Conservation (phyloP, 2,329 filamentous ascomycete genomes). For the Colletotrichum plurivorum region DNA sequence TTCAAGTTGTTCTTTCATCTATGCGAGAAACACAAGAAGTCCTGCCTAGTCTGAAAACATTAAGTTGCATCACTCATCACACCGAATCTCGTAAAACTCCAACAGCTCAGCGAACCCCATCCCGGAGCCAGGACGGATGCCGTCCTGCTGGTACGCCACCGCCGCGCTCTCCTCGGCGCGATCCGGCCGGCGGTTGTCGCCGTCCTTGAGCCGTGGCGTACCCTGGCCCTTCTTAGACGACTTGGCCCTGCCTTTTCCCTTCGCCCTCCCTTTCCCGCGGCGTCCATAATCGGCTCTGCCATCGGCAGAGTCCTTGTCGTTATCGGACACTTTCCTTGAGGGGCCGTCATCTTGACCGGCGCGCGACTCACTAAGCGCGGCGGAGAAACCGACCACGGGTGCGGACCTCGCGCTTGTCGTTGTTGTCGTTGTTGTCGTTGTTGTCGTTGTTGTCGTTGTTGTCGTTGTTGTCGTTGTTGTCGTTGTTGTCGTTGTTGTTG, state of each 20-base stretch:
- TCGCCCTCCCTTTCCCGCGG: background rate
- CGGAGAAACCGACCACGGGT: conserved; percentile 8
- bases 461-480: conserved; percentile 14
- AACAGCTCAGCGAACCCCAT: conserved; percentile 7
- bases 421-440: conserved; percentile 5
- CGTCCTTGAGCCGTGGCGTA: background rate
- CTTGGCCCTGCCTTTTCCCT: background rate
- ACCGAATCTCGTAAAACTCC: conserved; percentile 25
- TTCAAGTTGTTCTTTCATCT: background rate
- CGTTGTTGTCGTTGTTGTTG: conserved; percentile 23
- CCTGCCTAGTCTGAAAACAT: background rate
- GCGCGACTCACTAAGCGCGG: background rate
- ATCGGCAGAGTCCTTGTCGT: background rate
- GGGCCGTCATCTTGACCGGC: background rate
- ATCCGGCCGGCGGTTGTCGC: background rate
- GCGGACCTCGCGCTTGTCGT: conserved; percentile 4
- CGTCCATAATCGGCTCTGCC: background rate
- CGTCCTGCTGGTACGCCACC: conserved; percentile 1
- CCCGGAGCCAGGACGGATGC: background rate
- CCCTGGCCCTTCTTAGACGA: background rate
- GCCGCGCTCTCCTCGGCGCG: conserved; percentile 14
- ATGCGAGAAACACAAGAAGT: background rate
- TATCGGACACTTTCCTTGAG: background rate
- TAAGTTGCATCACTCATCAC: conserved; percentile 24
- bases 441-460: conserved; percentile 7